Base-by-base conservation (phyloP, 768 basidiomycete species). In the Tulasnella calospora region DNA sequence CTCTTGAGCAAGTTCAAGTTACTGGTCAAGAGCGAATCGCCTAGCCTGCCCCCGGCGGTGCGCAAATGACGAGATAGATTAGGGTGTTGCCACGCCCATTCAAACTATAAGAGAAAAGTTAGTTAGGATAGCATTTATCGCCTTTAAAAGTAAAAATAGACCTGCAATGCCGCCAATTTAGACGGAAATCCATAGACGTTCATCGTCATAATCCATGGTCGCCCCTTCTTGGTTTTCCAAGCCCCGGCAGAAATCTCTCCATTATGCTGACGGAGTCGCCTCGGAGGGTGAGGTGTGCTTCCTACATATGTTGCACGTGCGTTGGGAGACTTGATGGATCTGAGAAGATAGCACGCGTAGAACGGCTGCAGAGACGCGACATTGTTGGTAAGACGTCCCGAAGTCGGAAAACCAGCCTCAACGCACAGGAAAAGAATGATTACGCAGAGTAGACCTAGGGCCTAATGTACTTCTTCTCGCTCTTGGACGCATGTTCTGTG, bases 131-230 rank as follows among this genome's bases (percentile, higher is more conserved):
- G 19, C 30, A 61, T n/a, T 51, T 46, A n/a, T n/a, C n/a, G n/a
- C n/a, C n/a, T n/a, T n/a, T n/a, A 10, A 21, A 72, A 23, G 84
- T 83, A 92, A 92, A 94, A 85, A 94, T 92, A 5, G 81, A 94
- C 94, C 83, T 93, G 89, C 33, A 90, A 84, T 15, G 94, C 93
- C 1, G 92, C 88, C 83, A 93, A 83, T 82, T 89, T 90, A 77
- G 91, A 92, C 0, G 93, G 92, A 81, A 95, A 94, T 6, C 94
- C 94, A 82, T 93, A 88, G 1, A 94, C 91, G 47, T 94, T 91
- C 90, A 94, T 91, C 79, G 92, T 90, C 93, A 95, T 94, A 15
- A 89, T 87, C 93, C 92, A 94, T 57, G 92, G 92, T 35, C 92
- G 83, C 70, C 88, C 88, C 35, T 85, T 80, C 67, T 84, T 84